Evolutionary conservation across 805 yeast genomes (phyloP).

Genomic region (Pichia scutulata): DNA sequence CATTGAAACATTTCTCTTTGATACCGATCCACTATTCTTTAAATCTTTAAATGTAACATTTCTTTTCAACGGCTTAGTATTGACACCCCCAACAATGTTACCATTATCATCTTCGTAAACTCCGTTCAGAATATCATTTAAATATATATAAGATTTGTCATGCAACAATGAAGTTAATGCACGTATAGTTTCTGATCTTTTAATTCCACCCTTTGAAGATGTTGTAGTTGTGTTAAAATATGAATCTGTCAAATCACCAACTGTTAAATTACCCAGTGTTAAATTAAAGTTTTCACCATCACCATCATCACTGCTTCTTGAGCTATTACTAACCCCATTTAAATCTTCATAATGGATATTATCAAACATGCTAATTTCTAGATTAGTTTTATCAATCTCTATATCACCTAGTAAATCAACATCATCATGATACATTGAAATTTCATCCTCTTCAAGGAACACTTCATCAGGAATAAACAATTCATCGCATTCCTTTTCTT

Average conservation of each 20-base stretch:
- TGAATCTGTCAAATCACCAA: background rate
- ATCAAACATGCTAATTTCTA: background rate
- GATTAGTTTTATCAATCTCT: slow-evolving; percentile 1
- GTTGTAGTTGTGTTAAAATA: background rate
- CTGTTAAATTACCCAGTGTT: background rate
- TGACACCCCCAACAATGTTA: background rate
- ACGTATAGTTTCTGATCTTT: background rate
- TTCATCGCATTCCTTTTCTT: background rate
- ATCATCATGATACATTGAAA: slow-evolving; percentile 1
- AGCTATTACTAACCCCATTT: background rate
- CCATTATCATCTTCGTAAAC: slow-evolving; percentile 8
- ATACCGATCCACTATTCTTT: background rate
- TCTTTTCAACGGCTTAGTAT: background rate
- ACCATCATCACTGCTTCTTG: background rate
- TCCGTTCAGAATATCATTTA: slow-evolving; percentile 31
- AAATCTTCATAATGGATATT: background rate
- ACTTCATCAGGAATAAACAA: background rate
- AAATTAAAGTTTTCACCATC: background rate
- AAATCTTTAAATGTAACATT: background rate
- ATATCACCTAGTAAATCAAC: slow-evolving; percentile 6
- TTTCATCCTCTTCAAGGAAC: background rate
- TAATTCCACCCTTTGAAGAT: background rate
- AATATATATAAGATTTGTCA: slow-evolving; percentile 33
- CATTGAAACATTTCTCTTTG: background rate
- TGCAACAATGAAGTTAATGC: slow-evolving; percentile 2